phyloP scores from a whole-genome alignment of 2,329 filamentous ascomycete genomes.

The Neofusicoccum parvum region DNA sequence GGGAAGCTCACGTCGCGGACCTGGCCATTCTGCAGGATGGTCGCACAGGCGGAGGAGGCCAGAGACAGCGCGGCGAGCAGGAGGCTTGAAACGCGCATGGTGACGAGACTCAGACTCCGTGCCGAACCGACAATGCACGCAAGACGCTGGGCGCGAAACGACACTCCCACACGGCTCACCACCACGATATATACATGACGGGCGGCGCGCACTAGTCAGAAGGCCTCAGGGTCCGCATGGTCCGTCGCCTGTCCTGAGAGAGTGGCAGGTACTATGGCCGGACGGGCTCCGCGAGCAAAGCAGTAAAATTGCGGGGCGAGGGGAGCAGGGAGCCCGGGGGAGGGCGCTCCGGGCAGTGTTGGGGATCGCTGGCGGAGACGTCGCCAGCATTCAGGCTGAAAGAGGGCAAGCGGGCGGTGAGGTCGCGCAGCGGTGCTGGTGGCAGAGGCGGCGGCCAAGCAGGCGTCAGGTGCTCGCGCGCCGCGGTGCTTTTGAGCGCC shows the following conservation, averaged over 20 bases:
- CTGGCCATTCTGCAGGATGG: slow-evolving; percentile 49
- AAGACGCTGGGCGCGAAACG: too few relatives aligned
- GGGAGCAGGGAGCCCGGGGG: not conserved
- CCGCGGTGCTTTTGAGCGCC: not conserved
- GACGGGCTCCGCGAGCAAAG: slow-evolving; percentile 10
- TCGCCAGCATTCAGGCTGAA: slow-evolving; percentile 2
- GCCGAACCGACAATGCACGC: not conserved
- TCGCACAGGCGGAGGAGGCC: slow-evolving; percentile 33
- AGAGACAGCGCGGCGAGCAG: slow-evolving; percentile 19
- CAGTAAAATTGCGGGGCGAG: not conserved
- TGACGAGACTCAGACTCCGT: not conserved
- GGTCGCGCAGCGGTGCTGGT: not conserved
- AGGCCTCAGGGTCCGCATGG: not conserved
- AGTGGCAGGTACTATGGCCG: not conserved
- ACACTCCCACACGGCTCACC: not conserved
- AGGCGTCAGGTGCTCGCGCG: slow-evolving; percentile 7
- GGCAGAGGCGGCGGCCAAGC: slow-evolving; percentile 1
- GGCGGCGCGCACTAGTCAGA: not conserved
- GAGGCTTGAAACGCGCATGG: slow-evolving; percentile 10
- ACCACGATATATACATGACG: not conserved
- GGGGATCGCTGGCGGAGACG: not conserved
- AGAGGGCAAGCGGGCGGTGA: not conserved
- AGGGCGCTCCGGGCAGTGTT: slow-evolving; percentile 5
- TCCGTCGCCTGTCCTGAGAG: not conserved
- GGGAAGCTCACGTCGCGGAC: slow-evolving; percentile 42